phyloP scores from a whole-genome alignment of 2,329 filamentous ascomycete genomes.

The Mycosphaerella arachidis region DNA sequence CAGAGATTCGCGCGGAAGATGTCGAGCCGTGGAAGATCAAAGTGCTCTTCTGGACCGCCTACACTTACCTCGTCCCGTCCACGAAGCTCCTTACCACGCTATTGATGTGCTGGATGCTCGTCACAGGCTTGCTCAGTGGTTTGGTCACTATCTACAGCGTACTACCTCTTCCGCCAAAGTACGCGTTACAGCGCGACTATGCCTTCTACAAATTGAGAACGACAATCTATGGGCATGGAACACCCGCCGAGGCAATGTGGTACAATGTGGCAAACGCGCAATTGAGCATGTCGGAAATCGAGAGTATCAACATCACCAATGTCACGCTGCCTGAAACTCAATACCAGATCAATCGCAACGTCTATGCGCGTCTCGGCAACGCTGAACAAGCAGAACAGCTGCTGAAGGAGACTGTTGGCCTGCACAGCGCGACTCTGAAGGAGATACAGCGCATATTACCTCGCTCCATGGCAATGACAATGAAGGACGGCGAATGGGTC shows the following conservation, averaged over 20 bases:
- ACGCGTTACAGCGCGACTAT: neutral
- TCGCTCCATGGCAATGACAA: neutral
- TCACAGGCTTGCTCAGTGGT: neutral
- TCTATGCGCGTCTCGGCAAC: slow-evolving; percentile 6
- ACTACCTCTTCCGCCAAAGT: neutral
- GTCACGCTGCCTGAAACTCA: neutral
- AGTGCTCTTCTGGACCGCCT: neutral
- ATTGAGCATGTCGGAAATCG: neutral
- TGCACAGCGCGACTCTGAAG: slow-evolving; percentile 2
- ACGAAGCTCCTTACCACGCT: neutral
- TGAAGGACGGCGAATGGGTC: slow-evolving; percentile 46
- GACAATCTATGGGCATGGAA: neutral
- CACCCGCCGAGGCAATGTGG: neutral
- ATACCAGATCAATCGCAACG: slow-evolving; percentile 5
- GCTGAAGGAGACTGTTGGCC: neutral
- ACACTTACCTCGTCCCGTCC: neutral
- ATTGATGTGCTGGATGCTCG: neutral
- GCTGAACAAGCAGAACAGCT: neutral
- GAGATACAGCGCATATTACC: slow-evolving; percentile 10
- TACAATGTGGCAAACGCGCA: neutral
- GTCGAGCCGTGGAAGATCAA: neutral
- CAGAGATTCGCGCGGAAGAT: neutral
- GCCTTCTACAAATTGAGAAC: neutral
- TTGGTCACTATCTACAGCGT: neutral
- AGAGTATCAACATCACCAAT: neutral